phyloP scores from a whole-genome alignment of 306 rosid genomes.

The Vachellia pachyceras region DNA sequence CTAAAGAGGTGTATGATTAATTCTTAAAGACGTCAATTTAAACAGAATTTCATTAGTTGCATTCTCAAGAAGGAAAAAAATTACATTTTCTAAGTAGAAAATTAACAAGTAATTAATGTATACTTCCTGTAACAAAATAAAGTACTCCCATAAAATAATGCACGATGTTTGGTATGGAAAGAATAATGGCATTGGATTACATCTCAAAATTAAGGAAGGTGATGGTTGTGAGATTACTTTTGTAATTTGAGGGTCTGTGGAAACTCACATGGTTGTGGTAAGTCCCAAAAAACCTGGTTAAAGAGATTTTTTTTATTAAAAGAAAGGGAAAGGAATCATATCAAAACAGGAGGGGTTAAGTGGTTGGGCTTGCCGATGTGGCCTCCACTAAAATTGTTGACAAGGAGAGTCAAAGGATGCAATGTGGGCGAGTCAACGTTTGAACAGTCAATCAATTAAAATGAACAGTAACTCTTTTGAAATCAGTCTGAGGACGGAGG shows the following conservation, averaged over 20 bases:
- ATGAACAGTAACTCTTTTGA: neutral
- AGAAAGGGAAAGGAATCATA: no score
- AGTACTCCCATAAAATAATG: neutral
- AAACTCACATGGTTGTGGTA: neutral
- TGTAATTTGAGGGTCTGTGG: neutral
- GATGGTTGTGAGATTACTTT: neutral
- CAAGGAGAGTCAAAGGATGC: conserved; percentile 4
- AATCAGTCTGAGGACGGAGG: neutral
- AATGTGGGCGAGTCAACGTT: neutral
- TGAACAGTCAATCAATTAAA: neutral
- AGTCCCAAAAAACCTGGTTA: neutral
- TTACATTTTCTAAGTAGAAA: neutral
- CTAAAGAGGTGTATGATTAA: neutral
- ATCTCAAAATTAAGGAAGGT: neutral
- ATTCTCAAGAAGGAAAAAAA: no score
- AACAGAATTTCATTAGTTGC: neutral
- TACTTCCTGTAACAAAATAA: neutral
- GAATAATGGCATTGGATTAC: no score
- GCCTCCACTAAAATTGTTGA: conserved; percentile 7
- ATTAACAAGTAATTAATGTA: no score
- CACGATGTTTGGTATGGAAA: neutral
- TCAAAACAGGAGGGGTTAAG: no score
- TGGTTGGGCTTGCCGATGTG: neutral
- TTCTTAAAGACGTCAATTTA: neutral
- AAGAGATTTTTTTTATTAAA: no score